Conservation (phyloP, 768 basidiomycete genomes). For the Mycena pura region DNA sequence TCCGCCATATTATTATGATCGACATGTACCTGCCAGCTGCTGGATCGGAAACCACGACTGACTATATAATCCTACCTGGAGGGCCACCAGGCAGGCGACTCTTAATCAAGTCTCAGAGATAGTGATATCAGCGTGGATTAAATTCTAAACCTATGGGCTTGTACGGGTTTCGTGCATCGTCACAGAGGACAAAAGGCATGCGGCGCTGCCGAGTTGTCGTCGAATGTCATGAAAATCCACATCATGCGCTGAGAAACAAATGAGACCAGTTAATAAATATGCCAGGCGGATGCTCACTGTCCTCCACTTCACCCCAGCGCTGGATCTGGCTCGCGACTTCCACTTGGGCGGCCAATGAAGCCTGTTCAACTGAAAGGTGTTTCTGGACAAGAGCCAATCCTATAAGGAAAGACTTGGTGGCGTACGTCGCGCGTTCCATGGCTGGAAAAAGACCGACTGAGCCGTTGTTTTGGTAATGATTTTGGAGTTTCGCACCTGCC, state of each 20-base stretch:
- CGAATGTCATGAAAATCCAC: conserved; percentile 96
- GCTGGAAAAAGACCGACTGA: conserved; percentile 52
- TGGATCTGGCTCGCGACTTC: conserved; percentile 97
- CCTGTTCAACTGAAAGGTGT: conserved; percentile 80
- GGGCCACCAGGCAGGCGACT: no score
- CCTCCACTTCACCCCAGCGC: conserved; percentile 99
- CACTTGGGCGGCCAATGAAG: conserved; percentile 84
- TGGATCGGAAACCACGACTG: no score
- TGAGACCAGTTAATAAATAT: conserved; percentile 8
- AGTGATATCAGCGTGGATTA: no score
- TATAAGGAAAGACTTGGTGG: conserved; percentile 91
- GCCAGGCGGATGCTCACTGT: conserved; percentile 68
- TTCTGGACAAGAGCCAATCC: conserved; percentile 83
- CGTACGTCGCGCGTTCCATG: conserved; percentile 89
- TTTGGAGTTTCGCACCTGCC: conserved; percentile 74
- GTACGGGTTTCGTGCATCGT: no score
- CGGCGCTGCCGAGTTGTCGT: conserved; percentile 82
- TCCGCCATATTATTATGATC: no score
- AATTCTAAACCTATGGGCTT: no score
- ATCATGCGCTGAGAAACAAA: conserved; percentile 78
- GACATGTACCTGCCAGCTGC: no score
- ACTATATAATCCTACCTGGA: no score
- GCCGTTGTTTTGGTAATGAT: neutral
- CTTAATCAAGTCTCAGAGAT: no score
- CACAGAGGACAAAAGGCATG: conserved; percentile 59